phyloP scores from a whole-genome alignment of 1,284 basidiomycete species.

The Trichosporon faecale region DNA sequence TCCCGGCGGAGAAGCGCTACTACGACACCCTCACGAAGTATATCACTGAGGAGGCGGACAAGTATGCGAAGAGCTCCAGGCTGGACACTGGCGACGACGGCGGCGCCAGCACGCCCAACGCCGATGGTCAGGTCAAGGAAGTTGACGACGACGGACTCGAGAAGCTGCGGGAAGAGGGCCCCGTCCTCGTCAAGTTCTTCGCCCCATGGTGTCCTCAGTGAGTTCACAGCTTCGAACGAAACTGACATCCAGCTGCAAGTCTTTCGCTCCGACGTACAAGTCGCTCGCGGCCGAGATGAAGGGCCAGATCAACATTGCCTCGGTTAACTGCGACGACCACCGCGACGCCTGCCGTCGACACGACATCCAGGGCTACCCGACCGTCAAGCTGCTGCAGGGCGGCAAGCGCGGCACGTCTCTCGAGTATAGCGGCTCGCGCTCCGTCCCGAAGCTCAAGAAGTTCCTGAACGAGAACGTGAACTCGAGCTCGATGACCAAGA shows the following conservation, averaged over 20 bases:
- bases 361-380: constrained; percentile 73
- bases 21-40: constrained; percentile 58
- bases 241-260: constrained; percentile 63
- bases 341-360: constrained; percentile 63
- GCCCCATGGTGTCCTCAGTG: constrained; percentile 88
- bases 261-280: constrained; percentile 71
- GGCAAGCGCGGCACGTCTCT: constrained; percentile 2
- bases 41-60: constrained; percentile 53
- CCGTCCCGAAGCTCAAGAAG: constrained; percentile 63
- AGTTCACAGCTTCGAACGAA: constrained; percentile 20
- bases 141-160: constrained; percentile 60
- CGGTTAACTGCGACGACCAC: constrained; percentile 81
- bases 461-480: constrained; percentile 60
- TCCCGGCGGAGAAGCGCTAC: constrained; percentile 56
- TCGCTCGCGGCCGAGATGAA: constrained; percentile 68
- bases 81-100: neutral
- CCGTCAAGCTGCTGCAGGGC: constrained; percentile 59
- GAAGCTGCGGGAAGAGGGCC: constrained; percentile 58
- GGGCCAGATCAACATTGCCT: constrained; percentile 67
- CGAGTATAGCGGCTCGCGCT: constrained; percentile 69
- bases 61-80: constrained; percentile 36
- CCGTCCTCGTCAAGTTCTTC: constrained; percentile 82
- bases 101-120: constrained; percentile 54
- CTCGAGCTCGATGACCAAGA: constrained; percentile 52
- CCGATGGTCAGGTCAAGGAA: constrained; percentile 61